Conservation (phyloP, 1,284 basidiomycete species). For the Melampsora occidentalis region DNA sequence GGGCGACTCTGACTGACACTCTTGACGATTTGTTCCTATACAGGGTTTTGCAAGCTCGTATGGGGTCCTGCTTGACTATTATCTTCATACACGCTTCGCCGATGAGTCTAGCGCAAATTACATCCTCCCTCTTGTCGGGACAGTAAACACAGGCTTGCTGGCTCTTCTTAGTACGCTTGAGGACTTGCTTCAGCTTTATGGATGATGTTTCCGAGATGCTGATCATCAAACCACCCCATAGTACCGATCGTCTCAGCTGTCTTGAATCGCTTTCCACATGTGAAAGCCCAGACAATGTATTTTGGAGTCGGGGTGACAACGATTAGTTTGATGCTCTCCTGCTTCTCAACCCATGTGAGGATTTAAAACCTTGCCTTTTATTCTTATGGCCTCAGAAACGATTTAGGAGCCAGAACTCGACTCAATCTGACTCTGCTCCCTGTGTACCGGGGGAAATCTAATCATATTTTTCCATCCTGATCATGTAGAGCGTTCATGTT, state of each 20-base stretch:
- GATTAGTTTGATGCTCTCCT: constrained; percentile 29
- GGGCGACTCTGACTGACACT: no score
- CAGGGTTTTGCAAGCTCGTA: constrained; percentile 41
- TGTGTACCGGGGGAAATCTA: not conserved
- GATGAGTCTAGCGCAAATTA: constrained; percentile 23
- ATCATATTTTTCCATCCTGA: not conserved
- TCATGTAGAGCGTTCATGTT: constrained; percentile 31
- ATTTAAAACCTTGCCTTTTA: not conserved
- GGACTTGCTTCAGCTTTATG: not conserved
- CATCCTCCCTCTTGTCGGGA: constrained; percentile 41
- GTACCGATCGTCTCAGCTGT: constrained; percentile 31
- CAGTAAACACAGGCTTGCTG: constrained; percentile 40
- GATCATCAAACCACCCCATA: not conserved
- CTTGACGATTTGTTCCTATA: no score
- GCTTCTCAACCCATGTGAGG: constrained; percentile 28
- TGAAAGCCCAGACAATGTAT: constrained; percentile 18
- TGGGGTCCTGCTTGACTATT: constrained; percentile 40
- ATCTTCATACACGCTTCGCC: constrained; percentile 31
- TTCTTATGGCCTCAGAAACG: not conserved
- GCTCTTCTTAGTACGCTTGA: constrained; percentile 23
- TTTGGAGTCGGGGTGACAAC: constrained; percentile 20
- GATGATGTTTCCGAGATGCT: not conserved
- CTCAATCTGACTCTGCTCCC: not conserved
- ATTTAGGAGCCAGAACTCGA: not conserved
- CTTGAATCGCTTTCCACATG: constrained; percentile 23